phyloP scores from a whole-genome alignment of 2,329 filamentous ascomycete species.

The Beauveria sp. region DNA sequence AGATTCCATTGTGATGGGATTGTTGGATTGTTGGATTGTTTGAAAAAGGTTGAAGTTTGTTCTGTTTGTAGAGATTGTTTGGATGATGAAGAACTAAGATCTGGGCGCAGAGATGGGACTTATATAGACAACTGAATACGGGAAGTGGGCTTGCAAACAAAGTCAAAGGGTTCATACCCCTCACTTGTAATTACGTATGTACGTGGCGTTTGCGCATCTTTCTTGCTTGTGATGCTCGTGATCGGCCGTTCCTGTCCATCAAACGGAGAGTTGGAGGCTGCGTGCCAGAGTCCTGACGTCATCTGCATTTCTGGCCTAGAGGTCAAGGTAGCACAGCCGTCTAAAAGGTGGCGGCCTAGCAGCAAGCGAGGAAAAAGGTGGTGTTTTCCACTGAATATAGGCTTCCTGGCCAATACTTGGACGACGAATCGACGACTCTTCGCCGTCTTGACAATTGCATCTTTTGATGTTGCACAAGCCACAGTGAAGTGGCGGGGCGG shows the following conservation, averaged over 20 bases:
- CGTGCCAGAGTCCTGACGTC: constrained; percentile 5
- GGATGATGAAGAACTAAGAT: constrained; percentile 14
- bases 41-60: constrained; percentile 5
- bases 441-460: not conserved
- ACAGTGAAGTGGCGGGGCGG: not conserved
- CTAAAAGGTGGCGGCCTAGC: not conserved
- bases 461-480: not conserved
- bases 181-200: constrained; percentile 10
- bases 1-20: constrained; percentile 37
- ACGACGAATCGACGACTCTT: not conserved
- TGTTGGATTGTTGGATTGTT: not conserved
- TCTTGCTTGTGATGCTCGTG: constrained; percentile 2
- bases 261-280: not conserved
- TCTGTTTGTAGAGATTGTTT: constrained; percentile 10
- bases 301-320: not conserved
- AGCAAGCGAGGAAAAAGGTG: not conserved
- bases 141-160: constrained; percentile 1
- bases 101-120: constrained; percentile 12
- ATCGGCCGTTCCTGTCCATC: constrained; percentile 3
- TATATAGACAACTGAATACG: constrained; percentile 3
- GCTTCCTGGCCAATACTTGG: not conserved
- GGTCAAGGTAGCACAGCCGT: not conserved
- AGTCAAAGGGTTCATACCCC: constrained; percentile 5
- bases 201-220: not conserved
- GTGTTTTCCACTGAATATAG: not conserved